phyloP scores from a whole-genome alignment of 208 protist genomes.

The Borovskyia barvae region DNA sequence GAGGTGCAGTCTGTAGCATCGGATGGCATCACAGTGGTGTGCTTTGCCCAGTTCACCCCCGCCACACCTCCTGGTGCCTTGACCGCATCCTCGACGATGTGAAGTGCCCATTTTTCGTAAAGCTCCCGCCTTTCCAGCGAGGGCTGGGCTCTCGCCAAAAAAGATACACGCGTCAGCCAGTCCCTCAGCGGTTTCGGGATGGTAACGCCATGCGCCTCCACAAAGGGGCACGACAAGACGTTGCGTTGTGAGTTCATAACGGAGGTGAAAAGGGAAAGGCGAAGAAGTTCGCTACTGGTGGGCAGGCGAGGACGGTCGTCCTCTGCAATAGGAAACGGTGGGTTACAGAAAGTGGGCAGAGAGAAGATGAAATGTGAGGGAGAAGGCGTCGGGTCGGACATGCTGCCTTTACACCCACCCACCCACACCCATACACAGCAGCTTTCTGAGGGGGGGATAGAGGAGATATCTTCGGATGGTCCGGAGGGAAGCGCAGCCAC shows the following conservation, averaged over 20 bases:
- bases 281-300: not conserved
- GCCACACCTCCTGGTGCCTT: conserved; percentile 28
- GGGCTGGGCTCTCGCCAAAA: conserved; percentile 44
- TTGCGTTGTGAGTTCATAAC: conserved; percentile 22
- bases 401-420: too few relatives aligned
- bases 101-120: conserved; percentile 72
- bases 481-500: too few relatives aligned
- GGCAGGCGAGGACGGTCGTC: not conserved
- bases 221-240: conserved; percentile 47
- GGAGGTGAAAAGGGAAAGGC: not conserved
- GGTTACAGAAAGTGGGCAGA: not conserved
- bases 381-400: too few relatives aligned
- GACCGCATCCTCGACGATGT: conserved; percentile 50
- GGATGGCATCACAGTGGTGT: conserved; percentile 65
- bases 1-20: conserved; percentile 36
- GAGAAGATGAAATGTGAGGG: not conserved
- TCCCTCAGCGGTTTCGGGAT: conserved; percentile 46
- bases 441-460: too few relatives aligned
- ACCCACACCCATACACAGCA: too few relatives aligned
- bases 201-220: conserved; percentile 43
- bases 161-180: conserved; percentile 67
- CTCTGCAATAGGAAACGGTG: too few relatives aligned
- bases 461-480: too few relatives aligned
- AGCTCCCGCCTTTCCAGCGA: conserved; percentile 32
- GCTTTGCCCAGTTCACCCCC: conserved; percentile 41